Evolutionary conservation across 345 rosid genomes (phyloP), one percentile per base, ranked within the genome.

Genomic region (Pugionium cornutum): DNA sequence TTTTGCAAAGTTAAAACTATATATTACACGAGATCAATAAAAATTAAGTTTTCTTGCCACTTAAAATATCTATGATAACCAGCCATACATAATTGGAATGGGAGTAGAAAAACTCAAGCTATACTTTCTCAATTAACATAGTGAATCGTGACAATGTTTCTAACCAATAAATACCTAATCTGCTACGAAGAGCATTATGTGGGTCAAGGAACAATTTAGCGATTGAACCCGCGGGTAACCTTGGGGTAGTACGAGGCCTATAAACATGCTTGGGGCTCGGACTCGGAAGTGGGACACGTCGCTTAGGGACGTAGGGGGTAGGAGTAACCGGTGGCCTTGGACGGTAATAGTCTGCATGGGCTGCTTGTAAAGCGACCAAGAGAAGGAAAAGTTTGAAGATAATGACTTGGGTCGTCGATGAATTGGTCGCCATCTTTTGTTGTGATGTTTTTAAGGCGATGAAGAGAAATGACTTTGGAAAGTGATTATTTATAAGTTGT

Each of bases 161-260:
- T 39, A 29, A 43, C 9, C 6, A 73, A 65, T 2, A 44, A 10
- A 31, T 67, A 74, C 77, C 77, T 62, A 75, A 62, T 1, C 40
- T 70, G 1, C 76, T 55, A 0, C 98, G 90, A 3, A 81, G 78
- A 2, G 83, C 79, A 58, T 92, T 92, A 4, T 92, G 98, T 6
- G 95, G 92, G 52, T 69, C 79, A 62, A 92, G 53, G 73, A 83
- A 92, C 53, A 78, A 81, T 49, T 56, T 71, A 1, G 76, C 81
- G 25, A 44, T 30, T 52, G 78, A 74, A 62, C 77, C 73, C 28
- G 60, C 48, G 32, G 73, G 77, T 33, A 28, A 53, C 0, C 10
- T 31, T 1, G 76, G 76, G 37, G 55, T 58, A 11, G 28, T 45
- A 30, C 68, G 73, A 47, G 53, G 64, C 4, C n/a, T 58, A 42